These are phyloP conservation scores for Daldinia sp. DNA, from an alignment of 2,329 filamentous ascomycete genomes.

Conservation along the genomic window DNA sequence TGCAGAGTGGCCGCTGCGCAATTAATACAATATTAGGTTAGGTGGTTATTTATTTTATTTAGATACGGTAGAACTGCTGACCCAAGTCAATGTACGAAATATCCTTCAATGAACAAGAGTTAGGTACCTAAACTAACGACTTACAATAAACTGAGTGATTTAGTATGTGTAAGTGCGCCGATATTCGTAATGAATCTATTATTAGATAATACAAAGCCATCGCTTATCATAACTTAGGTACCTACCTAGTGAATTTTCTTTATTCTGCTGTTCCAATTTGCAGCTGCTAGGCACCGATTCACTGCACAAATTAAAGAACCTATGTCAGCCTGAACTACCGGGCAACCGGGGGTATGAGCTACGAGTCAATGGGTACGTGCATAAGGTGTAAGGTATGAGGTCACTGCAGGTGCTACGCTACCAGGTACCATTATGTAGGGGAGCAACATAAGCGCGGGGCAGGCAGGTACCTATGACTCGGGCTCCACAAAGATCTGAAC, in stretches of 20 bases:
- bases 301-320: neutral
- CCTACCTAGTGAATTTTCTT: neutral
- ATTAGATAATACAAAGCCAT: neutral
- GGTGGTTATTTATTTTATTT: neutral
- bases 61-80: neutral
- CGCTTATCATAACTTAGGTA: no score
- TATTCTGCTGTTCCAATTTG: neutral
- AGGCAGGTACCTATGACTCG: constrained; percentile 17
- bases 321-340: constrained; percentile 13
- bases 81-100: neutral
- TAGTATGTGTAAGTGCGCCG: no score
- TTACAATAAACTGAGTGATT: no score
- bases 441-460: constrained; percentile 26
- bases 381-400: constrained; percentile 32
- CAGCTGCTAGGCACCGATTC: neutral
- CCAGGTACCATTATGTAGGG: constrained; percentile 7
- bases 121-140: neutral
- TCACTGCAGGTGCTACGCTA: constrained; percentile 26
- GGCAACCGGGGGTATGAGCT: constrained; percentile 13
- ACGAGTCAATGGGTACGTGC: constrained; percentile 11
- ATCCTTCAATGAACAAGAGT: neutral
- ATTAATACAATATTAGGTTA: constrained; percentile 17
- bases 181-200: neutral
- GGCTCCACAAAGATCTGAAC: constrained; percentile 13
- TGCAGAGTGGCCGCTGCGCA: constrained; percentile 47